Evolutionary conservation across 1,139 yeast species (phyloP), one percentile per base, ranked within the genome.

Genomic region (Hanseniaspora sp.): DNA sequence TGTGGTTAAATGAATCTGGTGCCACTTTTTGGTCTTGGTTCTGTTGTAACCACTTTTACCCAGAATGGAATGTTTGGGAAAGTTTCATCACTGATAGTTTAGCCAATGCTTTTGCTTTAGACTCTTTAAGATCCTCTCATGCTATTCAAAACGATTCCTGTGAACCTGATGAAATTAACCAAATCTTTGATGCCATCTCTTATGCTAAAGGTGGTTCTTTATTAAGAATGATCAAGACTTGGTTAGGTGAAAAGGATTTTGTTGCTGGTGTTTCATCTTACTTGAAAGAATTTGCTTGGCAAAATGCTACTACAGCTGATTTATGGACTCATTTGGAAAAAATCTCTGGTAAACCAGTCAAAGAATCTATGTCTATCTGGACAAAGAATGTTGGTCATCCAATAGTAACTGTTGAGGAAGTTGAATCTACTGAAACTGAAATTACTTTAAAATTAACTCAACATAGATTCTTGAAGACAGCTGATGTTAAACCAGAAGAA

Each of bases 21-120:
- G 95, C 95, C 48, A 86, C 95, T 47, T 85, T 88, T 90, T 85
- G 85, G 74, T 85, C 92, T 3, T 84, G 85, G 81, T 76, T 79
- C 62, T 85, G 94, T 4, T 79, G 85, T 62, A 84, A 86, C 67
- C 74, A 78, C 62, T 76, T 86, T 64, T 82, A 76, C 70, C 95
- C 95, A 23, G 88, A 83, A 64, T 86, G 95, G 95, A 81, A 83
- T 64, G 86, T 84, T 40, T 86, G 88, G 80, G 84, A 82, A 63
- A 74, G 77, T 39, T 84, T 82, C 62, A 86, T 83, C 33, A 74
- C 82, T 17, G 86, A 79, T 61, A 76, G 82, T 49, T 74, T 82
- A 61, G 92, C 85, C 69, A 74, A 74, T 57, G 92, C 95, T 17
- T 72, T 86, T 58, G 70, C 73, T 39, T 76, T 86, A 57, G 95